Base-by-base conservation (phyloP, 371 early-diverging fungal genomes). In the Phascolomyces articulosus region DNA sequence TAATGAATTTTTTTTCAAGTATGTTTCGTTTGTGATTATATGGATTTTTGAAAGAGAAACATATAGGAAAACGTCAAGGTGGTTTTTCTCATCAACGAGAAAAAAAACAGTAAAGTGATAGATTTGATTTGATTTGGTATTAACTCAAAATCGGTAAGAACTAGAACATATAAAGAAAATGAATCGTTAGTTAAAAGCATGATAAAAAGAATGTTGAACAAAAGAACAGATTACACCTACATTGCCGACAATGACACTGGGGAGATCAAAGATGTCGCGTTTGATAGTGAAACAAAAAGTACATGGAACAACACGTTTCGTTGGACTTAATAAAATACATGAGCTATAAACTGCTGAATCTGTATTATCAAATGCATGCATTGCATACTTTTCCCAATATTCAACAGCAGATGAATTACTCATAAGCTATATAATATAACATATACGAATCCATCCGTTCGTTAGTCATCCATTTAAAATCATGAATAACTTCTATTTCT, bases 211-310 rank as follows among this genome's bases (percentile, higher is more conserved):
- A 9, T 13, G 13, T 38, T 38, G 38, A 44, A 44, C 44, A 44
- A 44, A 16, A 0, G 7, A n/a, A 13, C 8, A 7, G 13, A 34
- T 0, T 34, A 23, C 11, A 69, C 77, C 67, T 77, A 80, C 80
- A 65, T 92, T 91, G 58, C 94, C 94, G n/a, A 93, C 83, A 65
- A 93, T 89, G 31, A 90, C 92, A 67, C 94, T 79, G 3, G 96
- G 96, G 29, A 95, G 83, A 74, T 95, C 95, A 82, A 96, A 95
- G 40, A 95, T 91, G 73, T 95, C 95, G 38, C 94, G 77, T 70
- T 93, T 94, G 77, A 96, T 93, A 16, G 95, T 95, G 73, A 95
- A 95, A 64, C 95, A 94, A 63, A 94, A 92, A 3, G 95, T 87
- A 70, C 96, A 95, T 4, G 92, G 91, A 13, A 96, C 91, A 15